phyloP scores from a whole-genome alignment of 2,329 filamentous ascomycete genomes.

The Neonectria coccinea region DNA sequence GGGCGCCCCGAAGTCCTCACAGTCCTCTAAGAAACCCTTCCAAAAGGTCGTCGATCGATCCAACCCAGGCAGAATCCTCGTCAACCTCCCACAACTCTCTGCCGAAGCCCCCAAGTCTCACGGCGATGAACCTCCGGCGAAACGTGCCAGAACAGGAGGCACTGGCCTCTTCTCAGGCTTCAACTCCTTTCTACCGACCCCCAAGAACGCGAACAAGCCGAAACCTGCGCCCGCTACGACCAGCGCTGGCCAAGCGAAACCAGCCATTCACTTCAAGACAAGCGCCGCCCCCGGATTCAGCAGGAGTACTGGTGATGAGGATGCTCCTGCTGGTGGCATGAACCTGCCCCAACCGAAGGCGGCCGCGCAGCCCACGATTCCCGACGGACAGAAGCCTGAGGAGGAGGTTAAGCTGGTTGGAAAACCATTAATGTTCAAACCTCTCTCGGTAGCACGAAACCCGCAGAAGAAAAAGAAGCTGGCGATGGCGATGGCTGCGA shows the following conservation, averaged over 20 bases:
- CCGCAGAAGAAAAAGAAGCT: conserved; percentile 74
- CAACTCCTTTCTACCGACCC: conserved; percentile 86
- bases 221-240: conserved; percentile 48
- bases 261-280: conserved; percentile 78
- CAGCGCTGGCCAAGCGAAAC: conserved; percentile 32
- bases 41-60: conserved; percentile 85
- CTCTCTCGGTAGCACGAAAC: conserved; percentile 84
- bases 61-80: conserved; percentile 85
- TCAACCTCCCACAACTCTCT: conserved; percentile 74
- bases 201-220: conserved; percentile 69
- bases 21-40: conserved; percentile 69
- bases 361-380: conserved; percentile 60
- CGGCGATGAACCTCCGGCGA: conserved; percentile 68
- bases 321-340: conserved; percentile 41
- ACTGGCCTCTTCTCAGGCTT: conserved; percentile 81
- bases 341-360: conserved; percentile 57
- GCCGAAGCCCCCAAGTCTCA: conserved; percentile 52
- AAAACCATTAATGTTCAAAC: conserved; percentile 89
- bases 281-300: conserved; percentile 85
- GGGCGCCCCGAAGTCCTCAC: conserved; percentile 46
- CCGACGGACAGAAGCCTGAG: conserved; percentile 68
- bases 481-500: conserved; percentile 38
- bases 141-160: conserved; percentile 70
- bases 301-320: conserved; percentile 59
- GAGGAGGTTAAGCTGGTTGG: conserved; percentile 76